Conservation (phyloP, 192 early-diverging fungal genomes). For the Umbelopsis sp. region DNA sequence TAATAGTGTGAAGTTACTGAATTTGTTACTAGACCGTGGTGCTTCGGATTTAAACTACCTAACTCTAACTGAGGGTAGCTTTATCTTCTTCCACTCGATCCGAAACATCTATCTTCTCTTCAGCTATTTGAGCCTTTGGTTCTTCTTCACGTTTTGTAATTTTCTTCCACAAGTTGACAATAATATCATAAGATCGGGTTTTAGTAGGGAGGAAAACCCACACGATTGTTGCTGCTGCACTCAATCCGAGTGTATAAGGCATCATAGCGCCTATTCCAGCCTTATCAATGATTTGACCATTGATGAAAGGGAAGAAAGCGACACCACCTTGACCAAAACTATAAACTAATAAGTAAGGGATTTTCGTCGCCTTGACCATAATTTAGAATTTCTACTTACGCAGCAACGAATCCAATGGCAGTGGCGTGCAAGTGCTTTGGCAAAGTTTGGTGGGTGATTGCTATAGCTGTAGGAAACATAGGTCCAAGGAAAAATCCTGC, state of each 20-base stretch:
- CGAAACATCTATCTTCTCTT: no score
- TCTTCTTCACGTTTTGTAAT: no score
- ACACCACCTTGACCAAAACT: constrained; percentile 33
- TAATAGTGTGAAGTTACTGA: no score
- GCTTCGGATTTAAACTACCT: no score
- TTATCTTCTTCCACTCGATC: no score
- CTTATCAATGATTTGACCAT: constrained; percentile 27
- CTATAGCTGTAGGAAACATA: constrained; percentile 33
- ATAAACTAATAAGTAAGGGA: neutral
- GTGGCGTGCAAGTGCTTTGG: constrained; percentile 33
- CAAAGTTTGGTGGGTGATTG: constrained; percentile 30
- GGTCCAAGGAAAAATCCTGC: constrained; percentile 30
- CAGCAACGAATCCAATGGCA: constrained; percentile 36
- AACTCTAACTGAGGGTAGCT: no score
- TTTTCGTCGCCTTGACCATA: neutral
- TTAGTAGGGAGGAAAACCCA: neutral
- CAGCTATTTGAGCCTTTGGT: no score
- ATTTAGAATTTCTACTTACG: constrained; percentile 16
- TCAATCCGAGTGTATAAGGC: constrained; percentile 2
- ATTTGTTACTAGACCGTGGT: no score
- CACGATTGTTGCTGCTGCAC: neutral
- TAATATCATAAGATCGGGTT: neutral
- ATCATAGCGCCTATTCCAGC: constrained; percentile 29
- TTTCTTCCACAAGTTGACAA: no score
- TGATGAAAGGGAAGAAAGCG: constrained; percentile 33